Evolutionary conservation across 1,284 basidiomycete genomes (phyloP), one percentile per base, ranked within the genome.

Genomic region (Coniferiporia sulphurascens): DNA sequence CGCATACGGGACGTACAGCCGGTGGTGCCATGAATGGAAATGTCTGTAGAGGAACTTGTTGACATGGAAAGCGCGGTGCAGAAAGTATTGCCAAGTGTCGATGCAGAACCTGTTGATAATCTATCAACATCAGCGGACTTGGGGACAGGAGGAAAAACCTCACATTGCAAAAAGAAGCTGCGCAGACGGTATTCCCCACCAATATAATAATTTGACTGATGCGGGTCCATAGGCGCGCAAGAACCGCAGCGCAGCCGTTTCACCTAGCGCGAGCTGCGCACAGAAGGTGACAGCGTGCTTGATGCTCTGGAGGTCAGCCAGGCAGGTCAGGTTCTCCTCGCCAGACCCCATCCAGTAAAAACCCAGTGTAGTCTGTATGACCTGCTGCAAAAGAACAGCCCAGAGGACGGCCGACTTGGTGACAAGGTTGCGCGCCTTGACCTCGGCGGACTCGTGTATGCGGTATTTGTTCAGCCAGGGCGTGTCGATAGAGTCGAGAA

Each of bases 31-130:
- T 1, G 93, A 94, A 74, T 99, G 97, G 67, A 98, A 82, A 62
- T 91, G 84, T 66, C 87, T 91, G 78, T 98, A 99, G 38, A 99
- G 80, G 71, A 83, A 96, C 61, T 89, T 91, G 78, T 93, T 95
- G 68, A 83, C 77, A 78, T 99, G 96, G 86, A 98, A 93, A 45
- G 79, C 75, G 51, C 97, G 92, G 72, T 99, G 96, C 44, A 94
- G 80, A 74, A 93, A 93, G 75, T 99, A 99, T 74, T 99, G 95
- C 95, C 95, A 98, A 36, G 95, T 95, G 75, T 99, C 96, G 69
- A 99, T 90, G 63, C 96, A 72, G 72, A 97, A 91, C 78, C 95
- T 98, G 64, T 7, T 15, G 48, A 61, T 46, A 62, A 58, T 53
- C 61, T 48, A 32, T 35, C 49, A 35, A 35, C 65, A 61, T 51